Evolutionary conservation across 352 stramenopile genomes (phyloP).

Genomic region (Pythium vanterpoolii): DNA sequence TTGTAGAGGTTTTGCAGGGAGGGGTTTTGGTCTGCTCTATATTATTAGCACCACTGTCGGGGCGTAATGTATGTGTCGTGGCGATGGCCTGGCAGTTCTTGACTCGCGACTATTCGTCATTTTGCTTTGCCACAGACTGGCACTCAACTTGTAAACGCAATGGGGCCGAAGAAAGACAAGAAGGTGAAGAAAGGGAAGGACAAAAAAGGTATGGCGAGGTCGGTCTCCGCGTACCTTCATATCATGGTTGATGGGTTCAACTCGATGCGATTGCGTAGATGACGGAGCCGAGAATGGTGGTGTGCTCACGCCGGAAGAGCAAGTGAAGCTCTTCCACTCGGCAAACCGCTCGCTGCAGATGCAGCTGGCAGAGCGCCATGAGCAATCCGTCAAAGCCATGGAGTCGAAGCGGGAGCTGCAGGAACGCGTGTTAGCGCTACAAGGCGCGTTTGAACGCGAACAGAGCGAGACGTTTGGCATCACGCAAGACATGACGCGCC

Average conservation of each 20-base stretch:
- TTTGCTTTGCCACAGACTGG: neutral
- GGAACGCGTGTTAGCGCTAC: conserved; percentile 71
- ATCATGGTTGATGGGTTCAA: neutral
- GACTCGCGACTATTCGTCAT: neutral
- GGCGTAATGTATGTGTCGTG: conserved; percentile 4
- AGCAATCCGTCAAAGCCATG: conserved; percentile 82
- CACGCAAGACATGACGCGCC: conserved; percentile 93
- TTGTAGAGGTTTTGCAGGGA: conserved; percentile 6
- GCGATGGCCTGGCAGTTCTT: too few species aligned
- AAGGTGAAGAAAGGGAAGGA: conserved; percentile 72
- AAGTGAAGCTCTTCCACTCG: conserved; percentile 82
- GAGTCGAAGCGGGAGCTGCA: conserved; percentile 88
- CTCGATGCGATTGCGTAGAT: conserved; percentile 27
- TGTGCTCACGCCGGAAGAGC: conserved; percentile 73
- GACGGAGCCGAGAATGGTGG: conserved; percentile 70
- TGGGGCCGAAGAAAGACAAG: conserved; percentile 76
- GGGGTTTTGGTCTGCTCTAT: conserved; percentile 3
- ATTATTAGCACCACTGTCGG: conserved; percentile 21
- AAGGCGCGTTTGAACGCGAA: conserved; percentile 86
- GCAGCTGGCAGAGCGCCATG: conserved; percentile 85
- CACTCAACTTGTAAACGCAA: neutral
- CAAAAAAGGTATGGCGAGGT: conserved; percentile 64
- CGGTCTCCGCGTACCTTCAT: neutral
- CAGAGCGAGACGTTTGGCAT: conserved; percentile 90
- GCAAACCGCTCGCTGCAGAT: conserved; percentile 86